These are phyloP conservation scores for Polygonum maritimum DNA, from an alignment of 148 eudicot species.

Conservation along the genomic window DNA sequence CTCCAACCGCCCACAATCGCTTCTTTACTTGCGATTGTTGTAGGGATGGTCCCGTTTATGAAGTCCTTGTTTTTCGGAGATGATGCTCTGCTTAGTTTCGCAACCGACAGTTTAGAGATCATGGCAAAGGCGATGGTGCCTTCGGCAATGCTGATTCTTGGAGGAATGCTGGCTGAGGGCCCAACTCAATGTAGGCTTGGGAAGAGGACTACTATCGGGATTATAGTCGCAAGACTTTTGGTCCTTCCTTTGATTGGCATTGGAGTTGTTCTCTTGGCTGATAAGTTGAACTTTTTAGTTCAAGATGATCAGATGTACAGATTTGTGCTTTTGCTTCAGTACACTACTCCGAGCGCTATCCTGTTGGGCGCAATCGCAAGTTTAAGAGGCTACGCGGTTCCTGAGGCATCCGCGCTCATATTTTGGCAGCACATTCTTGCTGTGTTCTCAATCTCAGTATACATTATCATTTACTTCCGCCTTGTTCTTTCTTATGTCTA, in stretches of 20 bases:
- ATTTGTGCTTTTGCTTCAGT: constrained; percentile 77
- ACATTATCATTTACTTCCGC: constrained; percentile 48
- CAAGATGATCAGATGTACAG: constrained; percentile 60
- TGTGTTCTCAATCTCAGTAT: constrained; percentile 50
- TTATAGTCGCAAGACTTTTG: constrained; percentile 56
- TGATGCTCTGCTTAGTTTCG: constrained; percentile 44
- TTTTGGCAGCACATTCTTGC: constrained; percentile 88
- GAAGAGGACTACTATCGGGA: constrained; percentile 49
- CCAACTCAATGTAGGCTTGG: constrained; percentile 69
- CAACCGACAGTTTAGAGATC: constrained; percentile 56
- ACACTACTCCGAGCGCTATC: constrained; percentile 84
- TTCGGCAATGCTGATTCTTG: constrained; percentile 69
- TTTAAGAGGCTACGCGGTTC: constrained; percentile 81
- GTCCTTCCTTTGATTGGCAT: constrained; percentile 70
- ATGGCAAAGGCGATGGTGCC: constrained; percentile 84
- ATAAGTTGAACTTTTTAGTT: constrained; percentile 33
- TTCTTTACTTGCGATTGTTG: constrained; percentile 47
- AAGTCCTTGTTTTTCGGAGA: constrained; percentile 52
- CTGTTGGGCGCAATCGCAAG: constrained; percentile 93
- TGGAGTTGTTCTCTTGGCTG: constrained; percentile 49
- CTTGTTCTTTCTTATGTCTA: constrained; percentile 33
- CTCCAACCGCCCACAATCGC: constrained; percentile 83
- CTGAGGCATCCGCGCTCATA: constrained; percentile 75
- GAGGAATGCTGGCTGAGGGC: constrained; percentile 89
- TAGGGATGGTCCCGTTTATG: constrained; percentile 67